These are phyloP conservation scores for Alternaria triticina DNA, from an alignment of 2,329 filamentous ascomycete genomes.

Conservation along the genomic window DNA sequence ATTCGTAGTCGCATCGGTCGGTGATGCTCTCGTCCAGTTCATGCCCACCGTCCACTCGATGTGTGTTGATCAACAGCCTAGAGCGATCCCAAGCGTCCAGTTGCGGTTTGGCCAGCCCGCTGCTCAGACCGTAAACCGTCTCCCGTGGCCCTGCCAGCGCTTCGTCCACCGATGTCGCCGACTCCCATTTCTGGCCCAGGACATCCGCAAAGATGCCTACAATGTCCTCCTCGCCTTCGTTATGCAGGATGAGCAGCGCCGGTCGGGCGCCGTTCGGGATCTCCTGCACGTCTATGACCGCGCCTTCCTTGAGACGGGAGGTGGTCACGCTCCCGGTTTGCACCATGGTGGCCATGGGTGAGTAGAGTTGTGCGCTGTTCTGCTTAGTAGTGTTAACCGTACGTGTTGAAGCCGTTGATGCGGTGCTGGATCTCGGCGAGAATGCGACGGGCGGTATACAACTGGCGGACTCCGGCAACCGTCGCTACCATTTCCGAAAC, in stretches of 20 bases:
- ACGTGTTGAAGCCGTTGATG: conserved; percentile 53
- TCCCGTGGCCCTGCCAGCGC: conserved; percentile 63
- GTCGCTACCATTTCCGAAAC: conserved; percentile 47
- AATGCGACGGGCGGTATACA: conserved; percentile 50
- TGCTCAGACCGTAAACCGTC: conserved; percentile 71
- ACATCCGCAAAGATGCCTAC: conserved; percentile 79
- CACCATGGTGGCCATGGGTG: conserved; percentile 49
- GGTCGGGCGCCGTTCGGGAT: conserved; percentile 43
- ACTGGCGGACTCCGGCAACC: conserved; percentile 38
- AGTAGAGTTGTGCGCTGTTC: conserved; percentile 20
- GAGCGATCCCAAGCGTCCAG: conserved; percentile 64
- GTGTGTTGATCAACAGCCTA: conserved; percentile 75
- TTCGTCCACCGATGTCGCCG: conserved; percentile 63
- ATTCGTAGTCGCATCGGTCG: conserved; percentile 80
- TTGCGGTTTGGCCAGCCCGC: conserved; percentile 62
- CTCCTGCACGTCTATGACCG: conserved; percentile 44
- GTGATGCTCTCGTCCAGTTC: conserved; percentile 71
- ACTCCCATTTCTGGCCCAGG: conserved; percentile 73
- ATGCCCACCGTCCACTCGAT: conserved; percentile 69
- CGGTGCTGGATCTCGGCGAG: conserved; percentile 48
- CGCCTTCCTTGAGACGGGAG: conserved; percentile 40
- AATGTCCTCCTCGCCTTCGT: conserved; percentile 74
- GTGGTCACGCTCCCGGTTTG: conserved; percentile 41
- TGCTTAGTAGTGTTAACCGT: conserved; percentile 41
- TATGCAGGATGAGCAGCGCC: conserved; percentile 66